These are phyloP conservation scores for Trametes sp. DNA, from an alignment of 1,284 basidiomycete species.

Conservation along the genomic window DNA sequence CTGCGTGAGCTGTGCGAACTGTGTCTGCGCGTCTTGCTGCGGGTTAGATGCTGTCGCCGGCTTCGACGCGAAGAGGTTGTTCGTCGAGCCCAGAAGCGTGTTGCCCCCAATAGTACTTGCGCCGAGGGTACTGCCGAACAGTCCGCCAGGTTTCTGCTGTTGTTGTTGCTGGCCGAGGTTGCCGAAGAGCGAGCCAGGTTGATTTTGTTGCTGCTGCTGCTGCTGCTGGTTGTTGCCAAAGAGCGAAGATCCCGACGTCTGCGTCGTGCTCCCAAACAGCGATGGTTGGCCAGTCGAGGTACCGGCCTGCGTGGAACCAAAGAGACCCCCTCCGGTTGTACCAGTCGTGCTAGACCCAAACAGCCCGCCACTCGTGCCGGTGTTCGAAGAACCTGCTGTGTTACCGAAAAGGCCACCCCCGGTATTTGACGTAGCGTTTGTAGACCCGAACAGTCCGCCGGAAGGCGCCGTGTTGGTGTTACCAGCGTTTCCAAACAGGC, in stretches of 20 bases:
- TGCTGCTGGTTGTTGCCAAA: conserved; percentile 36
- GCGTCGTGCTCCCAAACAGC: conserved; percentile 19
- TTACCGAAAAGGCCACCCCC: conserved; percentile 39
- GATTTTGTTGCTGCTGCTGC: conserved; percentile 33
- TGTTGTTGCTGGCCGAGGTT: conserved; percentile 35
- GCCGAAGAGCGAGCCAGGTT: conserved; percentile 28
- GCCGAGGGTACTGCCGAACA: conserved; percentile 35
- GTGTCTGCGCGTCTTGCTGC: conserved; percentile 66
- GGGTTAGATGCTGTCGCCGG: conserved; percentile 46
- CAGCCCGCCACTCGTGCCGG: conserved; percentile 32
- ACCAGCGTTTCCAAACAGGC: conserved; percentile 36
- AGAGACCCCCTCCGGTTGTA: conserved; percentile 34
- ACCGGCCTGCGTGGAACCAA: conserved; percentile 27
- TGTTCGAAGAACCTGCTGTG: conserved; percentile 13
- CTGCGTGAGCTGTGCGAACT: conserved; percentile 63
- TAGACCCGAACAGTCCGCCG: conserved; percentile 33
- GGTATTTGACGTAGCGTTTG: background rate
- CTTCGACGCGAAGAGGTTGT: conserved; percentile 40
- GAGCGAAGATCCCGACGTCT: conserved; percentile 8
- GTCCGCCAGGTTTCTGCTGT: conserved; percentile 23
- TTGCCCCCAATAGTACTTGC: conserved; percentile 34
- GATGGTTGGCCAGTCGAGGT: conserved; percentile 12
- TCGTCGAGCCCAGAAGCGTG: conserved; percentile 42
- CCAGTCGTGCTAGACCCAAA: conserved; percentile 29
- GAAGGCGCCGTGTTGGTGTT: conserved; percentile 17